Percentiles rank a stretch among this genome's conserved stretches.
phyloP scores from a whole-genome alignment of 495 filamentous ascomycete genomes.

The Podospora sp. region DNA sequence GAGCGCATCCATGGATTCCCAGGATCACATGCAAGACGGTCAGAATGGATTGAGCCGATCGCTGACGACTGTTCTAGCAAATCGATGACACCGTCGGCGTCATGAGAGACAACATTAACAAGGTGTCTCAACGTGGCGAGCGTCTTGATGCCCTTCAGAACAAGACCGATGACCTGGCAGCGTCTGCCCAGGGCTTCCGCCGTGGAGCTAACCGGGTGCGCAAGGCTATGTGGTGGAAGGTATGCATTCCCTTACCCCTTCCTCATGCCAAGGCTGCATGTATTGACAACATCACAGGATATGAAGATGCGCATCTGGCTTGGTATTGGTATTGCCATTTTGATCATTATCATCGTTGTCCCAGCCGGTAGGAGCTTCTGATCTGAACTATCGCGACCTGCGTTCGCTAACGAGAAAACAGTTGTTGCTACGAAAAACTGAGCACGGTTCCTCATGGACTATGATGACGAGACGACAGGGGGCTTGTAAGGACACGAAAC shows the following conservation, averaged over 20 bases:
- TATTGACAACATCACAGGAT: conserved; percentile 63
- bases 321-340: conserved; percentile 80
- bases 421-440: conserved; percentile 39
- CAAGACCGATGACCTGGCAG: conserved; percentile 92
- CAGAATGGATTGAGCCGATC: background rate
- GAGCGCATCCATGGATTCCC: background rate
- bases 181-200: conserved; percentile 90
- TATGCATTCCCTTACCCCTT: conserved; percentile 16
- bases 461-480: conserved; percentile 29
- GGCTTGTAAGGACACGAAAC: conserved; percentile 31
- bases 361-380: conserved; percentile 66
- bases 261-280: background rate
- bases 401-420: conserved; percentile 18
- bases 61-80: conserved; percentile 64
- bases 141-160: conserved; percentile 87
- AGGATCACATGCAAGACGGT: background rate
- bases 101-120: conserved; percentile 94
- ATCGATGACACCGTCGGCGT: conserved; percentile 91
- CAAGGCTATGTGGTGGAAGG: conserved; percentile 80
- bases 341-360: conserved; percentile 90
- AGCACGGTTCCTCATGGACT: conserved; percentile 21
- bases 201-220: conserved; percentile 92
- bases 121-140: conserved; percentile 88
- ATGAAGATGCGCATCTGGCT: conserved; percentile 99
- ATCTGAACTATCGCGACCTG: background rate